Base-by-base conservation (phyloP, 208 protist genomes). In the Trichomonas gallinae region DNA sequence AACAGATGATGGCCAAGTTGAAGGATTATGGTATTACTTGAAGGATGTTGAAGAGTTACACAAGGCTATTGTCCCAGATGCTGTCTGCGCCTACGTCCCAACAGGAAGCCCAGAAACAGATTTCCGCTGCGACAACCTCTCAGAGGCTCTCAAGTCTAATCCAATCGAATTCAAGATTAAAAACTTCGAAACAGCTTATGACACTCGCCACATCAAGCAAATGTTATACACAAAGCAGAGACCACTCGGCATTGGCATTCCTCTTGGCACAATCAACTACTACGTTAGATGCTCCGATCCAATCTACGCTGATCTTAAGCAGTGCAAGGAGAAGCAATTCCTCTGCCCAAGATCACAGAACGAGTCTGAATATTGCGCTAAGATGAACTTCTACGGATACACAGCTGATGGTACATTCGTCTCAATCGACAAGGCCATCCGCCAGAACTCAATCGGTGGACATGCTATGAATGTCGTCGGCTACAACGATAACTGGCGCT, bases 401-500 rank as follows among this genome's bases (percentile, higher is more conserved):
- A 48, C 40, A 51, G 15, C 15, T 38, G 87, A 93, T 51, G 40
- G n/a, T 26, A 51, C 44, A 34, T 93, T 93, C 34, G 40, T 40
- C 3, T 11, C 44, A 34, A 44, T 26, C 26, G 87, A 38, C 0
- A 38, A 93, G 11, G 17, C 34, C 31, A 42, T 42, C 40, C 44
- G 44, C 44, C 42, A 48, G 17, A 51, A 17, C 42, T 13, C 42
- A 58, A 34, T 40, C 46, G 87, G 87, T 44, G 87, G 87, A 4
- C 87, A 93, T 38, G 87, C 87, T 8, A 93, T 93, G 87, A 93
- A 93, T 51, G 17, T 93, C 9, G 87, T 93, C 21, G 87, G 87
- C 11, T 93, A 93, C 15, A 93, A 93, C 44, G 87, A 93, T 51
- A 51, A 93, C 17, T 93, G 44, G 44, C 40, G 17, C 11, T 93